Conservation (phyloP, 2,329 filamentous ascomycete species). For the Talaromyces pinophilus region DNA sequence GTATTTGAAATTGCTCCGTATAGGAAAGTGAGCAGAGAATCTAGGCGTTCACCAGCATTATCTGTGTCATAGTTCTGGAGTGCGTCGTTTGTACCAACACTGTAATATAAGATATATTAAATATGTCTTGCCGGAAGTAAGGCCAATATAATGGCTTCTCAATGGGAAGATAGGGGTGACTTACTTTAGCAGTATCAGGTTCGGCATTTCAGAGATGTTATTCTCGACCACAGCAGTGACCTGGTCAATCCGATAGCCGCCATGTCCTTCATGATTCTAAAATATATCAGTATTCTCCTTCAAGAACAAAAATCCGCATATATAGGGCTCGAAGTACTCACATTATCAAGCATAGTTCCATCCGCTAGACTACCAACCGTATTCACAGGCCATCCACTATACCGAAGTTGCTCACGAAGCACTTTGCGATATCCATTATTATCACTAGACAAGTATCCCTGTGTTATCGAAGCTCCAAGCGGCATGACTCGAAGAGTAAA, state of each 20-base stretch:
- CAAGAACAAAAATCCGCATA: not conserved
- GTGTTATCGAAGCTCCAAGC: not conserved
- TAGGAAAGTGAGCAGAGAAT: not conserved
- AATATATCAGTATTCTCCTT: not conserved
- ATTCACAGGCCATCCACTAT: not conserved
- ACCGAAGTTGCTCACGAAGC: not conserved
- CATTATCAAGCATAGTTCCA: conserved; percentile 1
- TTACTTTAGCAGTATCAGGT: not conserved
- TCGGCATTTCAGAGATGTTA: conserved; percentile 4
- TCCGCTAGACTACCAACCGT: not conserved
- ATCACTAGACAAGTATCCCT: not conserved
- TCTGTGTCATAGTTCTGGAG: not conserved
- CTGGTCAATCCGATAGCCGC: not conserved
- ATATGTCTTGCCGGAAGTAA: not conserved
- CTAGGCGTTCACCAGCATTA: not conserved
- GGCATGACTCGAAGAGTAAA: not conserved
- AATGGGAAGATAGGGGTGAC: not conserved
- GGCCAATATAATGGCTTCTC: not conserved
- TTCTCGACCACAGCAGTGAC: not conserved
- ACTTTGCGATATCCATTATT: conserved; percentile 1
- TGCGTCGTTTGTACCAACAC: not conserved
- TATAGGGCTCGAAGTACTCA: not conserved
- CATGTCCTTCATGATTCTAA: not conserved
- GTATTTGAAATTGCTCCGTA: not conserved
- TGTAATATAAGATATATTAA: not conserved